Conservation (phyloP, 2,329 filamentous ascomycete species). For the Penicillium decumbens region DNA sequence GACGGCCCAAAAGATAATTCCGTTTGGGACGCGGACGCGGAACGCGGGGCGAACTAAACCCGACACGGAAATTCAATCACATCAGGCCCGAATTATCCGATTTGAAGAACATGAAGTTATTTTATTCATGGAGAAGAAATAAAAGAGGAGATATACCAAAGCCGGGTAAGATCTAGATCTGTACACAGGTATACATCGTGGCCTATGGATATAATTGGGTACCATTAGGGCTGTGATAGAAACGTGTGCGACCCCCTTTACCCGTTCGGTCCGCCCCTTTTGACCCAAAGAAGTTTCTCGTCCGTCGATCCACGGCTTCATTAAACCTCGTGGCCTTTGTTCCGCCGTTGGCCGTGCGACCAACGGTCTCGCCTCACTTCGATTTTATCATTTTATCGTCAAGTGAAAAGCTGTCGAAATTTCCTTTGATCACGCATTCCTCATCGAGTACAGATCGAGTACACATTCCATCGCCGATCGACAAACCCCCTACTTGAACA, state of each 20-base stretch:
- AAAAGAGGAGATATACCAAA: background rate
- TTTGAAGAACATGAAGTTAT: background rate
- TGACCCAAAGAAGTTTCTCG: conserved; percentile 22
- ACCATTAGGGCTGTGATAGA: background rate
- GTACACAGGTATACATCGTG: too few species aligned
- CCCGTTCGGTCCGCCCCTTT: conserved; percentile 23
- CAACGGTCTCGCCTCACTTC: background rate
- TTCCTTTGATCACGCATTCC: background rate
- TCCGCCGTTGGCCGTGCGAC: conserved; percentile 15
- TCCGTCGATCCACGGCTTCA: conserved; percentile 23
- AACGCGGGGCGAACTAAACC: conserved; percentile 26
- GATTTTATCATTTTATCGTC: background rate
- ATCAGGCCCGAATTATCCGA: background rate
- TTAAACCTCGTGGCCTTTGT: conserved; percentile 21
- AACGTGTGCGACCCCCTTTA: conserved; percentile 9
- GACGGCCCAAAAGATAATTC: background rate
- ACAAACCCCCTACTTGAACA: background rate
- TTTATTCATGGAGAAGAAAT: background rate
- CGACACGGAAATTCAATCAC: conserved; percentile 19
- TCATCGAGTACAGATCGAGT: background rate
- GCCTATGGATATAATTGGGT: background rate
- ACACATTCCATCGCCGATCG: conserved; percentile 3
- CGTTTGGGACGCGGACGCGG: conserved; percentile 16
- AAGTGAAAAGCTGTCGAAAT: too few species aligned
- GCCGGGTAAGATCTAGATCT: background rate